Base-by-base conservation (phyloP, 176 grass and related monocot species). In the Triticum monococcum region DNA sequence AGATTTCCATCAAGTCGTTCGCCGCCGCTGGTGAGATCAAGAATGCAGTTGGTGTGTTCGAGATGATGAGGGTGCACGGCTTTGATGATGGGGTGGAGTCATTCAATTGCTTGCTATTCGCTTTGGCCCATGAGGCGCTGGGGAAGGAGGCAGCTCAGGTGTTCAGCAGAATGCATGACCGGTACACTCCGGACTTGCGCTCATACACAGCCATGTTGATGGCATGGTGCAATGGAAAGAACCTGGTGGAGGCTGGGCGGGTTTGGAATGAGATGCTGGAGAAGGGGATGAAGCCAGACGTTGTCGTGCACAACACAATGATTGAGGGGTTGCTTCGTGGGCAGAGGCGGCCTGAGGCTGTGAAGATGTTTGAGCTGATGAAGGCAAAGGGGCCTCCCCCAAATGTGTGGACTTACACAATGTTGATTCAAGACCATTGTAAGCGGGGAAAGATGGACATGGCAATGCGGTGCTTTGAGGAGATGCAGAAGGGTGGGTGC, bases 291-390 rank as follows among this genome's bases (percentile, higher is more conserved):
- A 88, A 88, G 61, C 96, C 96, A 2, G 86, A 98, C 80, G 83
- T 92, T 32, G 84, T 94, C 1, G 86, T 78, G 32, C 85, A 98
- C 87, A 98, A 98, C 60, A 95, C 83, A n/a, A 91, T 96, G 96
- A 77, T 98, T 61, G 91, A 94, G 70, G 96, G 96, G 3, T 74
- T 98, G 74, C 86, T 95, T 81, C 60, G 67, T 22, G 91, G 96
- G 67, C 93, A 95, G 60, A 95, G 89, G 88, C 89, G 81, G 45
- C 77, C 84, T 10, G 93, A 95, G 69, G 91, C 96, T 0, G 64
- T 98, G 79, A 98, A 95, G 86, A 89, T 98, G 86, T 95, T 94
- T 73, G 91, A 98, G 46, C 80, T 98, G 60, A 98, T 98, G 96
- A 98, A 98, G 85, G 89, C 81, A 17, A 98, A 95, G 77, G 96